Evolutionary conservation across 345 rosid genomes (phyloP).

Genomic region (Rubroshorea leprosula): DNA sequence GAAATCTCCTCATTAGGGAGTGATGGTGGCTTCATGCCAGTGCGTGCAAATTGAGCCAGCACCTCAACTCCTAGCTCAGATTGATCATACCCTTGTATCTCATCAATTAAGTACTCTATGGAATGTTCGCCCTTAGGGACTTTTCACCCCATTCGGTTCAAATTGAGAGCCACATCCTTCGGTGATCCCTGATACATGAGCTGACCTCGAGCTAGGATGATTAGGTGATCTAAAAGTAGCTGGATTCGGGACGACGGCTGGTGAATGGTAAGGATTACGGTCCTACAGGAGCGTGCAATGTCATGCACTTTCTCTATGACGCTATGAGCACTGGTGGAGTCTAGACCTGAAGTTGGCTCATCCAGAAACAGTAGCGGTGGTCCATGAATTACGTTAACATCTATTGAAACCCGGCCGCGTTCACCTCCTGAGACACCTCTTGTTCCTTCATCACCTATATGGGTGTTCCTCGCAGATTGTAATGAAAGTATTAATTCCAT

Average conservation of each 20-base stretch:
- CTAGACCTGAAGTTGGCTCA: conserved; percentile 76
- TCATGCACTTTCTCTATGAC: conserved; percentile 58
- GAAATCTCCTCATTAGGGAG: conserved; percentile 30
- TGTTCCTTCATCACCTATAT: conserved; percentile 45
- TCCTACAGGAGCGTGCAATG: conserved; percentile 61
- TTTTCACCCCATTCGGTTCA: conserved; percentile 46
- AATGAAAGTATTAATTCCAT: conserved; percentile 11
- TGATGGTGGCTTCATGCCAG: conserved; percentile 48
- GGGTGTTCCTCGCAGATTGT: conserved; percentile 39
- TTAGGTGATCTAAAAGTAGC: conserved; percentile 53
- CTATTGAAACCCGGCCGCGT: conserved; percentile 58
- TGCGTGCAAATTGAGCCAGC: conserved; percentile 43
- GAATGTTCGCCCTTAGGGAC: conserved; percentile 54
- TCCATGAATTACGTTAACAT: conserved; percentile 60
- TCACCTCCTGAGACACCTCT: conserved; percentile 68
- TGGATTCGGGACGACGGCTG: conserved; percentile 62
- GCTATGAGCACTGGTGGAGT: conserved; percentile 58
- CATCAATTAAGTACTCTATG: conserved; percentile 53
- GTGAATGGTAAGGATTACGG: conserved; percentile 63
- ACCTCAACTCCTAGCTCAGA: conserved; percentile 48
- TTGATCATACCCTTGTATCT: conserved; percentile 55
- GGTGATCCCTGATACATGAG: conserved; percentile 69
- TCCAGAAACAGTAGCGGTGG: conserved; percentile 55
- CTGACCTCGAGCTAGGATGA: conserved; percentile 58
- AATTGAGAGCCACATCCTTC: conserved; percentile 42